Evolutionary conservation across 352 stramenopile species (phyloP).

Genomic region (Phytophthora megakarya): DNA sequence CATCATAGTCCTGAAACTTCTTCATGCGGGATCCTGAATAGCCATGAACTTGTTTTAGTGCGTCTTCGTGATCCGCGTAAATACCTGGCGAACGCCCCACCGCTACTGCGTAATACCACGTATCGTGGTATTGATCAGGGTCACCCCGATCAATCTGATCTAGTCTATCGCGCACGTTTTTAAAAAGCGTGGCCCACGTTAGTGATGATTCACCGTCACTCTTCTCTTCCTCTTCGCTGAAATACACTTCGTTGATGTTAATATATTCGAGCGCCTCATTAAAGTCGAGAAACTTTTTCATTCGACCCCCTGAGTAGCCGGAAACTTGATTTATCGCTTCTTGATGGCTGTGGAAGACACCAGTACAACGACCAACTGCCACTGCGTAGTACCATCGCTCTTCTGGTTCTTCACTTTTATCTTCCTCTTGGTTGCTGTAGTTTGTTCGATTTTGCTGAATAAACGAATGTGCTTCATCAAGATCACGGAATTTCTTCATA

Average conservation of each 20-base stretch:
- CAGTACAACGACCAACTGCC: slow-evolving; percentile 16
- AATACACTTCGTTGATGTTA: neutral
- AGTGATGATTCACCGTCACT: neutral
- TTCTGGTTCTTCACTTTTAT: slow-evolving; percentile 3
- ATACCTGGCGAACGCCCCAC: slow-evolving; percentile 47
- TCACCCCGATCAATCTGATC: too few species aligned
- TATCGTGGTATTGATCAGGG: neutral
- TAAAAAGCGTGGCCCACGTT: too few species aligned
- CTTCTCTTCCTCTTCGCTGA: neutral
- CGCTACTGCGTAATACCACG: slow-evolving; percentile 52
- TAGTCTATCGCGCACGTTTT: too few species aligned
- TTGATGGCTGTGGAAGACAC: neutral
- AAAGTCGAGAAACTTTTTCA: slow-evolving; percentile 16
- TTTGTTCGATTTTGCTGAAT: slow-evolving; percentile 6
- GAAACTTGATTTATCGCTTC: slow-evolving; percentile 8
- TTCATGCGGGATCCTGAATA: slow-evolving; percentile 58
- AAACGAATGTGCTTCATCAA: slow-evolving; percentile 35
- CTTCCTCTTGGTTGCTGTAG: slow-evolving; percentile 1
- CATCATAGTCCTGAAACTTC: slow-evolving; percentile 49
- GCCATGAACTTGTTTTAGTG: slow-evolving; percentile 44
- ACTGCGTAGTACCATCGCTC: slow-evolving; percentile 47
- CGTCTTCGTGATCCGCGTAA: slow-evolving; percentile 31
- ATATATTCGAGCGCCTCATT: slow-evolving; percentile 1
- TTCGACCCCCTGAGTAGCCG: slow-evolving; percentile 1
- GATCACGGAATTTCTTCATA: slow-evolving; percentile 68